Percentiles rank a stretch among this genome's conserved stretches.
Evolutionary conservation across 371 early-diverging fungal species (phyloP).

Genomic region (Syncephalis fuscata): DNA sequence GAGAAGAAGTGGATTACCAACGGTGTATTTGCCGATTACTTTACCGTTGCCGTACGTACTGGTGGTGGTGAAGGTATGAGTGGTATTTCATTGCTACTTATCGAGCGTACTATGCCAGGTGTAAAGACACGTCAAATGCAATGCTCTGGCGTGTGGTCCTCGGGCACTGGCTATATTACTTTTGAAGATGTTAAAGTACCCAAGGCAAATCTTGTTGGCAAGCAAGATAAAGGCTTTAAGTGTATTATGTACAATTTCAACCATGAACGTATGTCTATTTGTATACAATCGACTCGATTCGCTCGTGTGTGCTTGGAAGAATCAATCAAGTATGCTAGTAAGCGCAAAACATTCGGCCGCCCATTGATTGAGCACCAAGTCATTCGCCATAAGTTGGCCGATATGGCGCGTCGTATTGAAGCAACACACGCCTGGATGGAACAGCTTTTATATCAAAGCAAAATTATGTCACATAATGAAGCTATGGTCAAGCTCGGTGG

Average conservation of each 20-base stretch:
- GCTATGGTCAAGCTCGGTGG: constrained; percentile 65
- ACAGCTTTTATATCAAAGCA: constrained; percentile 40
- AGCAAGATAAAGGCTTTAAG: constrained; percentile 78
- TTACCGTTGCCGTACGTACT: constrained; percentile 50
- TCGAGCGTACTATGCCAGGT: constrained; percentile 69
- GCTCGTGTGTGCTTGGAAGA: constrained; percentile 81
- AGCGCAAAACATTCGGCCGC: constrained; percentile 75
- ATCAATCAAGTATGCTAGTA: constrained; percentile 66
- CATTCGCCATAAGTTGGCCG: constrained; percentile 45
- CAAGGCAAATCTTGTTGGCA: constrained; percentile 61
- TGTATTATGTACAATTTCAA: constrained; percentile 64
- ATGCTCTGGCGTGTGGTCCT: constrained; percentile 63
- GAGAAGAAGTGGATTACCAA: constrained; percentile 85
- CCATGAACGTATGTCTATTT: constrained; percentile 61
- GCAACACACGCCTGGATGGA: constrained; percentile 82
- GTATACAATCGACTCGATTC: constrained; percentile 71
- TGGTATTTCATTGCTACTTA: constrained; percentile 58
- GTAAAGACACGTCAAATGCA: constrained; percentile 67
- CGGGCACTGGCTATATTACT: constrained; percentile 56
- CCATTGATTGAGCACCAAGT: constrained; percentile 56
- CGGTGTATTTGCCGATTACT: constrained; percentile 66
- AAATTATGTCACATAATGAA: constrained; percentile 39
- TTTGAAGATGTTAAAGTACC: constrained; percentile 82
- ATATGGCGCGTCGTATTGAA: constrained; percentile 74
- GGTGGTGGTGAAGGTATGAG: constrained; percentile 74